A percentile compares a stretch with the other conserved stretches of the same genome.
These are phyloP conservation scores for Fusarium anthophilum DNA, from an alignment of 2,329 filamentous ascomycete species.

Conservation along the genomic window DNA sequence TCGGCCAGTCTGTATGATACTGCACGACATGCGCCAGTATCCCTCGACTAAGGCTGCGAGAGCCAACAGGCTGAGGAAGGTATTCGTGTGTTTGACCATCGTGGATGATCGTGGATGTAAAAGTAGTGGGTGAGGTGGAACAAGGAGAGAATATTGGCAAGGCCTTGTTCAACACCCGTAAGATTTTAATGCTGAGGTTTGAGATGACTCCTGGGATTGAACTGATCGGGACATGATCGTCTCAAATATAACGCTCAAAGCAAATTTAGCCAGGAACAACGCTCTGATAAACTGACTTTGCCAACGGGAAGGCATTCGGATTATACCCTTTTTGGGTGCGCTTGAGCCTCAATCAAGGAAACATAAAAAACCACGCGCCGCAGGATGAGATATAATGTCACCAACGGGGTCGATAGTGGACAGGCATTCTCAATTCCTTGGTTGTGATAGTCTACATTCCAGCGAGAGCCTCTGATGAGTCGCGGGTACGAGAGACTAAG, in stretches of 20 bases:
- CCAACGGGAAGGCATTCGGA: neutral
- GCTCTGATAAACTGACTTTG: neutral
- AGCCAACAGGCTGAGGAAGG: conserved; percentile 14
- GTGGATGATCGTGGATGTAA: conserved; percentile 6
- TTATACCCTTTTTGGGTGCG: neutral
- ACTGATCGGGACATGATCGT: conserved; percentile 10
- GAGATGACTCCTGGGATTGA: neutral
- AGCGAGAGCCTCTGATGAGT: neutral
- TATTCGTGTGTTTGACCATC: conserved; percentile 19
- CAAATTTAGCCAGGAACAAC: neutral
- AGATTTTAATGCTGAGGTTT: neutral
- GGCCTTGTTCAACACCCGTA: conserved; percentile 15
- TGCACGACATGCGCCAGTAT: conserved; percentile 39
- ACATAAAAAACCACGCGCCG: neutral
- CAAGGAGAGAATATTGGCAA: neutral
- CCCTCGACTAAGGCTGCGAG: conserved; percentile 23
- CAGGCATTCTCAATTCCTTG: conserved; percentile 1
- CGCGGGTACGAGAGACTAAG: neutral
- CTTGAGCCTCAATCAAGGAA: conserved; percentile 10
- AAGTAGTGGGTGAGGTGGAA: conserved; percentile 5
- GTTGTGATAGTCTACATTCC: conserved; percentile 25
- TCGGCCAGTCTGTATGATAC: conserved; percentile 35
- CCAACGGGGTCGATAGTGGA: neutral
- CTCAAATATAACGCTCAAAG: conserved; percentile 19
- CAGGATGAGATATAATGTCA: conserved; percentile 9